Conservation (phyloP, 805 yeast genomes). For the Saccharomyces eubayanus region DNA sequence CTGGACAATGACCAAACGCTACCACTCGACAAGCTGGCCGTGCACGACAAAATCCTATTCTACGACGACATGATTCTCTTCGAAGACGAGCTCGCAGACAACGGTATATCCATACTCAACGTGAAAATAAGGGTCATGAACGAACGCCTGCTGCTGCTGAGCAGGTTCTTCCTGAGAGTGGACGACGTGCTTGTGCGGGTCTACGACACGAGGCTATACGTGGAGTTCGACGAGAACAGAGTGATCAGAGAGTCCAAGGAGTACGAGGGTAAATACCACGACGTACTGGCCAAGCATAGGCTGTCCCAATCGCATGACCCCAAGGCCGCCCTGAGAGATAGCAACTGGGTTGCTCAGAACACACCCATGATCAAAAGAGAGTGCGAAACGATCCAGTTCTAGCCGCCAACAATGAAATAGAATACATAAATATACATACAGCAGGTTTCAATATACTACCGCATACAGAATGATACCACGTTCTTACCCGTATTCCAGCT, state of each 20-base stretch:
- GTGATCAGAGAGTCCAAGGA: conserved; percentile 72
- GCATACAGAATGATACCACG: neutral
- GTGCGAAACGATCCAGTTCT: conserved; percentile 27
- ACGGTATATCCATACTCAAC: conserved; percentile 74
- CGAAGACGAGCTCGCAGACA: conserved; percentile 95
- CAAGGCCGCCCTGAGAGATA: conserved; percentile 64
- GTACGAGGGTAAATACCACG: conserved; percentile 49
- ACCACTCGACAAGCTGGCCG: conserved; percentile 61
- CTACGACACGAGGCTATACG: conserved; percentile 73
- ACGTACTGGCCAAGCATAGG: conserved; percentile 37
- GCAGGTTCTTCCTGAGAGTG: conserved; percentile 76
- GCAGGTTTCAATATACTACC: neutral
- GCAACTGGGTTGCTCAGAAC: conserved; percentile 72
- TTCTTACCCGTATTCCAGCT: neutral
- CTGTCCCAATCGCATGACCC: conserved; percentile 54
- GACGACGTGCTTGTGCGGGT: conserved; percentile 83
- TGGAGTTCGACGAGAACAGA: conserved; percentile 50
- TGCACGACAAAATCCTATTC: conserved; percentile 78
- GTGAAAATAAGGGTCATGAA: conserved; percentile 87
- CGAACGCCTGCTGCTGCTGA: conserved; percentile 60
- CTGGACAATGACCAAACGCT: conserved; percentile 35
- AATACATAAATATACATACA: neutral
- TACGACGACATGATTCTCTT: conserved; percentile 82
- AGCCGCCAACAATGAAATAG: conserved; percentile 1
- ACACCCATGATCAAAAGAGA: conserved; percentile 39